These are phyloP conservation scores for Microdochium nivale DNA, from an alignment of 2,329 filamentous ascomycete genomes.

Conservation along the genomic window DNA sequence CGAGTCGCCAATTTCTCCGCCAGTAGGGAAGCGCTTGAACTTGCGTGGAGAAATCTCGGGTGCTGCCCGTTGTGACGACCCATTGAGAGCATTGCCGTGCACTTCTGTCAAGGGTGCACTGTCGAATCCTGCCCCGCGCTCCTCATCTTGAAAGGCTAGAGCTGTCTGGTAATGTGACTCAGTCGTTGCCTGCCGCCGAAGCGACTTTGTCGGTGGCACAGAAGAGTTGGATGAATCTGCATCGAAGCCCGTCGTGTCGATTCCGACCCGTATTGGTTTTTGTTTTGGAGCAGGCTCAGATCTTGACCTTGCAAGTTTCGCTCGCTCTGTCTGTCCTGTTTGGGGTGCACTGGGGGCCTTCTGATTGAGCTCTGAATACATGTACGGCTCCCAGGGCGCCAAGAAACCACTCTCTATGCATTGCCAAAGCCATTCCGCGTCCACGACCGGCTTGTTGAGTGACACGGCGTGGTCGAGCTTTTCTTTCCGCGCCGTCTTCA, in stretches of 20 bases:
- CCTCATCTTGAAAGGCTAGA: constrained; percentile 24
- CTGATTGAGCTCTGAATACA: constrained; percentile 38
- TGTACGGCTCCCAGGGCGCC: constrained; percentile 33
- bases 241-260: constrained; percentile 32
- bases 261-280: constrained; percentile 14
- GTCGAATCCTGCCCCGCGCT: constrained; percentile 8
- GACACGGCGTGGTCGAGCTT: constrained; percentile 71
- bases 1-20: constrained; percentile 33
- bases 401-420: constrained; percentile 55
- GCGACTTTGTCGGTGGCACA: background rate
- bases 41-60: constrained; percentile 9
- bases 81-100: constrained; percentile 32
- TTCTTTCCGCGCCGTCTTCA: constrained; percentile 51
- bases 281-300: constrained; percentile 8
- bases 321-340: constrained; percentile 7
- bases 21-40: constrained; percentile 22
- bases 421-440: constrained; percentile 75
- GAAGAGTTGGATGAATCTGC: constrained; percentile 16
- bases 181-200: constrained; percentile 5
- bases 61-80: constrained; percentile 11
- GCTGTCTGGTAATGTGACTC: constrained; percentile 29
- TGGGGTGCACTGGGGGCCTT: constrained; percentile 7
- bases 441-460: constrained; percentile 74
- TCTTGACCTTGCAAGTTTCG: constrained; percentile 8
- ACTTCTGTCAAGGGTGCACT: constrained; percentile 30